Base-by-base conservation (phyloP, 2,329 filamentous ascomycete species). In the Scleromitrula shiraiana region DNA sequence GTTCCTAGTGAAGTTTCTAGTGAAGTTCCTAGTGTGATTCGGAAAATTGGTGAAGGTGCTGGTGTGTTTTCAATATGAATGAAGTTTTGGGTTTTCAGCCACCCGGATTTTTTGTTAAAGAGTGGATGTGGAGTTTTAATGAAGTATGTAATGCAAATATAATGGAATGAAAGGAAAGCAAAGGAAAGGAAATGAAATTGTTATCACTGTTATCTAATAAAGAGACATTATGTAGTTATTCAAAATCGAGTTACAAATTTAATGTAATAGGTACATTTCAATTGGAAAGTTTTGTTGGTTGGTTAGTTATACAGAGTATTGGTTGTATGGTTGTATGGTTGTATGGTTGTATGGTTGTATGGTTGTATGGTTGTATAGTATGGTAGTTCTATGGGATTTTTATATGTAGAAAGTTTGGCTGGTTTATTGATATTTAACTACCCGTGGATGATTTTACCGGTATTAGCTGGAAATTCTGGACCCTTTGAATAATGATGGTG, bases 401-500 rank as follows among this genome's bases (percentile, higher is more conserved):
- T n/a, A n/a, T n/a, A n/a, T n/a, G n/a, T n/a, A n/a, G n/a, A n/a
- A n/a, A n/a, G n/a, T 10, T 7, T n/a, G 14, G 41, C 30, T 20
- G 7, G 30, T 45, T 26, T 22, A 27, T 43, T n/a, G n/a, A n/a
- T n/a, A n/a, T n/a, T n/a, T n/a, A n/a, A n/a, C n/a, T n/a, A n/a
- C n/a, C n/a, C n/a, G n/a, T n/a, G n/a, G n/a, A n/a, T n/a, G n/a
- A n/a, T n/a, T n/a, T n/a, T n/a, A n/a, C n/a, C n/a, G n/a, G n/a
- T n/a, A n/a, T n/a, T n/a, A n/a, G n/a, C n/a, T n/a, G n/a, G 29
- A 37, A 30, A 23, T 27, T 39, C 43, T 46, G 43, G 43, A 40
- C 43, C 43, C 39, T 46, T 22, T 5, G 10, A 7, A 29, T n/a
- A 39, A 40, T 40, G 33, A 39, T 46, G 24, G 24, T 46, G 43